Percentiles rank a stretch among this genome's conserved stretches.
Conservation (phyloP, 2,329 filamentous ascomycete genomes). For the Trichoderma oligosporum region DNA sequence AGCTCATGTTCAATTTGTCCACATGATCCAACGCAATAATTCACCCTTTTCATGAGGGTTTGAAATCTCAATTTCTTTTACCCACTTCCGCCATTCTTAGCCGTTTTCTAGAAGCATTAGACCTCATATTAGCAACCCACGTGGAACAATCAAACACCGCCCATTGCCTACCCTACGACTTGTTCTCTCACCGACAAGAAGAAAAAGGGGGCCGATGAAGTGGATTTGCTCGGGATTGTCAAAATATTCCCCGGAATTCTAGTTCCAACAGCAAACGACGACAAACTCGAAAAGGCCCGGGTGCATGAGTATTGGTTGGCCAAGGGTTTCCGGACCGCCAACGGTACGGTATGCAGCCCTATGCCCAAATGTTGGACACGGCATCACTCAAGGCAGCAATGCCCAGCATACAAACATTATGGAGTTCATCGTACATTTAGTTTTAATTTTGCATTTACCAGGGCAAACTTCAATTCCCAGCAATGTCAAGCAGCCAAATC, state of each 20-base stretch:
- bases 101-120: constrained; percentile 9
- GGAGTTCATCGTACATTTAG: constrained; percentile 7
- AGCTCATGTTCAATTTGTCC: too few relatives aligned
- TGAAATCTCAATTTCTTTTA: not conserved
- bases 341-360: constrained; percentile 8
- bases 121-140: not conserved
- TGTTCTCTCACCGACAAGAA: constrained; percentile 11
- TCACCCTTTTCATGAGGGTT: not conserved
- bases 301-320: too few relatives aligned
- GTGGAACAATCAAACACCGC: not conserved
- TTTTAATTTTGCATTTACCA: too few relatives aligned
- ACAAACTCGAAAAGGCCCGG: not conserved
- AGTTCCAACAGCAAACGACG: not conserved
- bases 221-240: not conserved
- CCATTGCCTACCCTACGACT: not conserved
- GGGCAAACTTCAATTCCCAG: too few relatives aligned
- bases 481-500: not conserved
- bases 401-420: not conserved
- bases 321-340: not conserved
- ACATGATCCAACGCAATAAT: not conserved
- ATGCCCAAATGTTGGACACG: constrained; percentile 3
- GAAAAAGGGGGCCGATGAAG: not conserved
- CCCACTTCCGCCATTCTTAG: not conserved
- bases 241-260: constrained; percentile 7
- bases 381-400: too few relatives aligned